Evolutionary conservation across 2,329 filamentous ascomycete species (phyloP).

Genomic region (Colletotrichum tropicale): DNA sequence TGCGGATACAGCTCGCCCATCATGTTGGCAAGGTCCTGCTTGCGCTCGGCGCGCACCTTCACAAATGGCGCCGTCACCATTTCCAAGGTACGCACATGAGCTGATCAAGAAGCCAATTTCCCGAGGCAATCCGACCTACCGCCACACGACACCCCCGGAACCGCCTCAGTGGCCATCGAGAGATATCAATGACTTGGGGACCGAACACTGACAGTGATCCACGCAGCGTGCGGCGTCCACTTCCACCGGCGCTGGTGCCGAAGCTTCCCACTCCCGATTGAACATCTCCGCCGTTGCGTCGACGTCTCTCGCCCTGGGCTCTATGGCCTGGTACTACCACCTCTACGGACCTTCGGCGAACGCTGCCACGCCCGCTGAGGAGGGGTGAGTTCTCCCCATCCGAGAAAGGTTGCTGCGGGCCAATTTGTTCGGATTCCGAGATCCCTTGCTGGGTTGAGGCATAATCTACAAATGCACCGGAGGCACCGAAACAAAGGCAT

Average conservation of each 20-base stretch:
- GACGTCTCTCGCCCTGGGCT: slow-evolving; percentile 84
- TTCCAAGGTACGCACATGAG: slow-evolving; percentile 70
- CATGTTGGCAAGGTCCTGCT: slow-evolving; percentile 93
- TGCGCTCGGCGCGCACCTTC: slow-evolving; percentile 88
- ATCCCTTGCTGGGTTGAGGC: slow-evolving; percentile 16
- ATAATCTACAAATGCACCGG: slow-evolving; percentile 17
- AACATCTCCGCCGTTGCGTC: slow-evolving; percentile 88
- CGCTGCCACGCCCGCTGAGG: slow-evolving; percentile 92
- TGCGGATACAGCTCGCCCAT: slow-evolving; percentile 55
- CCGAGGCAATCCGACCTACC: slow-evolving; percentile 35
- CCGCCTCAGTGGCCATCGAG: slow-evolving; percentile 22
- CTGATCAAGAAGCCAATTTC: slow-evolving; percentile 37
- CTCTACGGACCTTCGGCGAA: slow-evolving; percentile 88
- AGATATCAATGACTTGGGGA: slow-evolving; percentile 21
- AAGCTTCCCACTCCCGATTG: slow-evolving; percentile 76
- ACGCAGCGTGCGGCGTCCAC: slow-evolving; percentile 71
- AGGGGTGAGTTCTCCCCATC: slow-evolving; percentile 79
- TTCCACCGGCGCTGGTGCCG: slow-evolving; percentile 73
- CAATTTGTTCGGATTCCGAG: not conserved
- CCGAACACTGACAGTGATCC: slow-evolving; percentile 41
- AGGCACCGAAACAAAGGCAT: not conserved
- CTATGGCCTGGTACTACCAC: slow-evolving; percentile 96
- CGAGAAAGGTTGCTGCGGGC: slow-evolving; percentile 1
- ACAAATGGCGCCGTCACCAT: slow-evolving; percentile 75
- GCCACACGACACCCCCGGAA: slow-evolving; percentile 9